Evolutionary conservation across 306 rosid species (phyloP), one percentile per base, ranked within the genome.

Genomic region (Cicer yamashitae): DNA sequence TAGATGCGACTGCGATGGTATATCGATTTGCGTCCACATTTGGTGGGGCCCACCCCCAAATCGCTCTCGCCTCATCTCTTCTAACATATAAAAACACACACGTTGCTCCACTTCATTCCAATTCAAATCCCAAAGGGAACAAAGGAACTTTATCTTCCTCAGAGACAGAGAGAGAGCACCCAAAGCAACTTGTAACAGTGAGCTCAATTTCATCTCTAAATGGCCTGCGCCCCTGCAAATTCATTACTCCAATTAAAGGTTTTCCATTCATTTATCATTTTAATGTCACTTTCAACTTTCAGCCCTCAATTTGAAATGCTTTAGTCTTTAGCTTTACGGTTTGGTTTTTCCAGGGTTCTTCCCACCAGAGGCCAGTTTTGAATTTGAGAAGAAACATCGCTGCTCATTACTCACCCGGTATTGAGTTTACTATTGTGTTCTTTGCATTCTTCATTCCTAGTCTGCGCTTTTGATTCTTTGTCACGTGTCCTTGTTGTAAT

Each of bases 191-290:
- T 4, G 37, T 30, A 30, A 13, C 45, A 34, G 43, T 6, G 76
- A 77, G 68, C 71, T 77, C 30, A 67, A 50, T 54, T 48, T 84
- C 80, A 68, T 80, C 80, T 65, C 50, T 47, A 8, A 75, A 91
- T 91, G 97, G 96, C 96, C 80, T 88, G 83, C 85, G 85, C 84
- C 67, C 81, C 89, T 74, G 85, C 89, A 8, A 90, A 88, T 87
- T 90, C 96, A 48, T 43, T 77, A 44, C 67, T 86, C 86, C 88
- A 88, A 44, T 80, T 86, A 78, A 84, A 63, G 89, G 98, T 89
- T 74, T 13, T 18, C 43, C 40, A 9, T 34, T 45, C 0, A 1
- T 60, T 5, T 34, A 14, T 65, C 12, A 0, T 14, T 41, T 70
- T 38, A 37, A 34, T 56, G 25, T 17, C 25, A 14, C 15, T 58